Conservation (phyloP, 192 early-diverging fungal genomes). For the Umbelopsis ramanniana region DNA sequence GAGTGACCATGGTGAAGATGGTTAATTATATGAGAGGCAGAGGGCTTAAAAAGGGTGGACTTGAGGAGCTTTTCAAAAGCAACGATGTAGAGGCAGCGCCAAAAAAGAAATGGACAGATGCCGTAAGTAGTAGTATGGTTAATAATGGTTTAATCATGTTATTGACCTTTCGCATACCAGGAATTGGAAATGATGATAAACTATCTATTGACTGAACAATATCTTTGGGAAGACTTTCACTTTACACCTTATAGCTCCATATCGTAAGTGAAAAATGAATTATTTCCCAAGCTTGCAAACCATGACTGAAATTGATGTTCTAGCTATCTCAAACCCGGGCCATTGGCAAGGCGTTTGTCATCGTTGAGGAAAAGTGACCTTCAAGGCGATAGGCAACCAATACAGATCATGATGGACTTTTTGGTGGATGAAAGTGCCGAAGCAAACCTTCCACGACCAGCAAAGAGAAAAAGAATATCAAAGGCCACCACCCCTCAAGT, state of each 20-base stretch:
- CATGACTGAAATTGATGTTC: background rate
- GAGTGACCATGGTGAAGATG: constrained; percentile 57
- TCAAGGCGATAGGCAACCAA: background rate
- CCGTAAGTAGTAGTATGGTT: background rate
- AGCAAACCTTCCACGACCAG: background rate
- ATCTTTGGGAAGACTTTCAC: constrained; percentile 62
- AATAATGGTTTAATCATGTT: background rate
- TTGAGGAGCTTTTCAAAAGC: constrained; percentile 2
- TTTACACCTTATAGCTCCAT: constrained; percentile 67
- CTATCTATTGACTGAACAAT: constrained; percentile 50
- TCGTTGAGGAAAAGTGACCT: background rate
- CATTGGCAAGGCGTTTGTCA: background rate
- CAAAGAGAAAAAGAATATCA: background rate
- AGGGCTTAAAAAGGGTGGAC: constrained; percentile 32
- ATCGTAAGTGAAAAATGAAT: constrained; percentile 46
- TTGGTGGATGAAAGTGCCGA: background rate
- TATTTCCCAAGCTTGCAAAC: background rate
- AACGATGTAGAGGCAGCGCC: constrained; percentile 7
- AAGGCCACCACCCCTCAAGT: background rate
- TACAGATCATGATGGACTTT: constrained; percentile 12
- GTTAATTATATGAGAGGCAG: constrained; percentile 48
- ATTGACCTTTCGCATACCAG: constrained; percentile 24
- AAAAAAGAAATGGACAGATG: constrained; percentile 27
- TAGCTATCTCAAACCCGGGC: constrained; percentile 18
- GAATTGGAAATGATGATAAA: constrained; percentile 64